These are phyloP conservation scores for Allantophomopsis cytisporea DNA, from an alignment of 2,329 filamentous ascomycete species.

Conservation along the genomic window DNA sequence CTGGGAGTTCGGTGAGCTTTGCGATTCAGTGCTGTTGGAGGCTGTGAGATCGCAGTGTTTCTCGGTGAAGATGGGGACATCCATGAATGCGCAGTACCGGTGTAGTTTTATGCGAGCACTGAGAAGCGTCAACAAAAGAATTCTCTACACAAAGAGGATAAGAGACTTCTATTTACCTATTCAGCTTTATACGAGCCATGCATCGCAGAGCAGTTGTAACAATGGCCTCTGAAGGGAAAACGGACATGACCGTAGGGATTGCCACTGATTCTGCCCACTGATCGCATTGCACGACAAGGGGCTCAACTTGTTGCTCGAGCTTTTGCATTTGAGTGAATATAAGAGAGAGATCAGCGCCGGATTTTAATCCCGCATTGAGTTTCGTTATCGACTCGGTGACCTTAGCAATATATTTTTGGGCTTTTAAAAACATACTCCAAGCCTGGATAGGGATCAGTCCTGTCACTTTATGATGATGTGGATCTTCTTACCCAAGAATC, in stretches of 20 bases:
- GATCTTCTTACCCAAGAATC: not conserved
- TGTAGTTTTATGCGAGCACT: constrained; percentile 33
- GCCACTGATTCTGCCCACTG: not conserved
- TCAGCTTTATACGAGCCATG: constrained; percentile 31
- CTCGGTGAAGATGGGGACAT: constrained; percentile 27
- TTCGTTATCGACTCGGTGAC: constrained; percentile 29
- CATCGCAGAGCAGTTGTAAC: constrained; percentile 25
- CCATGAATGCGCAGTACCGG: constrained; percentile 31
- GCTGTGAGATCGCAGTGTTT: constrained; percentile 29
- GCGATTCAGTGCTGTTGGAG: no score
- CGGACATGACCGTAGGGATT: constrained; percentile 14
- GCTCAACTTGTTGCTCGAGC: constrained; percentile 23
- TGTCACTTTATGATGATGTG: not conserved
- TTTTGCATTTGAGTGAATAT: constrained; percentile 26
- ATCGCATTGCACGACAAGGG: constrained; percentile 10
- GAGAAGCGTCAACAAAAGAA: not conserved
- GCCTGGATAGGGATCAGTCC: not conserved
- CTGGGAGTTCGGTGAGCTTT: not conserved
- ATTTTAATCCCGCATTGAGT: constrained; percentile 24
- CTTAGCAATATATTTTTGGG: constrained; percentile 28
- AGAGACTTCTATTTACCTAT: constrained; percentile 20
- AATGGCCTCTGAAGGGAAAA: constrained; percentile 23
- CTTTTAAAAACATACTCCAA: constrained; percentile 28
- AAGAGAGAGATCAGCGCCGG: constrained; percentile 21
- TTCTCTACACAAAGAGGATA: no score